Percentiles rank a stretch among this genome's conserved stretches.
phyloP scores from a whole-genome alignment of 1,139 yeast genomes.

The Hemisphaericaspora xylanilytica region DNA sequence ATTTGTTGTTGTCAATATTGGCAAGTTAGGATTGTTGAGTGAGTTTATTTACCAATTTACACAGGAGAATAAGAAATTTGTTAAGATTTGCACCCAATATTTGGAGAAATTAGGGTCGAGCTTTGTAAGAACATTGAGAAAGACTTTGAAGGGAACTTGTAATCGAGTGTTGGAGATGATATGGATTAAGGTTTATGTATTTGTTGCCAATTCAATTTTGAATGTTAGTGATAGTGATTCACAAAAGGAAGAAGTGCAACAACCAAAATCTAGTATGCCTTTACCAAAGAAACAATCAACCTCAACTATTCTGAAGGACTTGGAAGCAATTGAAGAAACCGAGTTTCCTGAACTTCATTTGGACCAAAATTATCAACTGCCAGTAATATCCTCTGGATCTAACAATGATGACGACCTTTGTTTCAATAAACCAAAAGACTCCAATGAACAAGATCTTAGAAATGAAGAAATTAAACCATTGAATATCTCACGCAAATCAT shows the following conservation, averaged over 20 bases:
- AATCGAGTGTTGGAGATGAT: conserved; percentile 33
- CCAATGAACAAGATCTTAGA: background rate
- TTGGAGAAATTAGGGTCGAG: conserved; percentile 47
- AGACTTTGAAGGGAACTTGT: conserved; percentile 36
- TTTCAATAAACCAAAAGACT: background rate
- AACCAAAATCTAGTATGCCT: too few relatives aligned
- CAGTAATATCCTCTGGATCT: too few relatives aligned
- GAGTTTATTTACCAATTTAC: conserved; percentile 37
- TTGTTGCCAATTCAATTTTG: conserved; percentile 39
- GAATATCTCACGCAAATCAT: conserved; percentile 1
- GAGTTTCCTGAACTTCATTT: too few relatives aligned
- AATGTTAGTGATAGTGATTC: conserved; percentile 18
- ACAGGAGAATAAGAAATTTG: conserved; percentile 30
- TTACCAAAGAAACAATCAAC: too few relatives aligned
- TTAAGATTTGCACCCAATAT: conserved; percentile 27
- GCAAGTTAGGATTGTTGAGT: conserved; percentile 27
- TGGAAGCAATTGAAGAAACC: too few relatives aligned
- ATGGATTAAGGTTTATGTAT: conserved; percentile 44
- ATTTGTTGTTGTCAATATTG: conserved; percentile 32
- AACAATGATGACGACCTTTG: background rate
- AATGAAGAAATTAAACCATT: conserved; percentile 1
- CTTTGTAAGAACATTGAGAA: conserved; percentile 39
- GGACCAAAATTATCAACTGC: too few relatives aligned
- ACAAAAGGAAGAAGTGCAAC: conserved; percentile 13
- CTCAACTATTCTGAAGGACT: too few relatives aligned